phyloP scores from a whole-genome alignment of 345 rosid species.

The Rhizophora mangle region DNA sequence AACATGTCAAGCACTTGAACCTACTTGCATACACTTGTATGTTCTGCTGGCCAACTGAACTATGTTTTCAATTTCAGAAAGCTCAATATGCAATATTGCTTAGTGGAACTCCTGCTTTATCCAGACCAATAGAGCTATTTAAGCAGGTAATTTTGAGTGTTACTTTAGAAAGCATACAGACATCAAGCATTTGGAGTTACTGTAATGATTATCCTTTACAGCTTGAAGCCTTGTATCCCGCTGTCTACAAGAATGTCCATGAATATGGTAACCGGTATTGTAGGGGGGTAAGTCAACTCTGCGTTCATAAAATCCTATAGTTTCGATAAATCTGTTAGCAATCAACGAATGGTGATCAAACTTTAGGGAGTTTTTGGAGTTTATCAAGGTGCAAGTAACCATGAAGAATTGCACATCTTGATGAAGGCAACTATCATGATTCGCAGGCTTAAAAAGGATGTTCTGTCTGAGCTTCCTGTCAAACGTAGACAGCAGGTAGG shows the following conservation, averaged over 20 bases:
- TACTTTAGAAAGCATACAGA: slow-evolving; percentile 9
- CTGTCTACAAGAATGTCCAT: slow-evolving; percentile 71
- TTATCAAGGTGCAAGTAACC: slow-evolving; percentile 95
- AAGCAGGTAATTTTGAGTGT: slow-evolving; percentile 61
- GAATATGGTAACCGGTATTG: slow-evolving; percentile 91
- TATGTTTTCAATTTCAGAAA: slow-evolving; percentile 52
- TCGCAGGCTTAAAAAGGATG: slow-evolving; percentile 91
- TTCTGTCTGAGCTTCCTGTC: slow-evolving; percentile 76
- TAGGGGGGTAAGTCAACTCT: slow-evolving; percentile 62
- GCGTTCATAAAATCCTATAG: neutral
- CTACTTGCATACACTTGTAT: neutral
- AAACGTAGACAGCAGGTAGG: slow-evolving; percentile 91
- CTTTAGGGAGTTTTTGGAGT: slow-evolving; percentile 73
- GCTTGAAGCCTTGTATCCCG: slow-evolving; percentile 93
- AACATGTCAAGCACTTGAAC: neutral
- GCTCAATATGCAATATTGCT: slow-evolving; percentile 79
- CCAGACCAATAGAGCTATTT: slow-evolving; percentile 90
- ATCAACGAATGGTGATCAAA: slow-evolving; percentile 9
- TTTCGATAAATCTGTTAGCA: neutral
- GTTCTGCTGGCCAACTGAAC: neutral
- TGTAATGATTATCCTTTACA: slow-evolving; percentile 30
- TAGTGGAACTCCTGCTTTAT: slow-evolving; percentile 97
- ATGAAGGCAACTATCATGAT: slow-evolving; percentile 97
- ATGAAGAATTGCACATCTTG: slow-evolving; percentile 93
- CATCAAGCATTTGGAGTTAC: slow-evolving; percentile 13